These are phyloP conservation scores for Neofusicoccum cordaticola DNA, from an alignment of 2,329 filamentous ascomycete species.

Conservation along the genomic window DNA sequence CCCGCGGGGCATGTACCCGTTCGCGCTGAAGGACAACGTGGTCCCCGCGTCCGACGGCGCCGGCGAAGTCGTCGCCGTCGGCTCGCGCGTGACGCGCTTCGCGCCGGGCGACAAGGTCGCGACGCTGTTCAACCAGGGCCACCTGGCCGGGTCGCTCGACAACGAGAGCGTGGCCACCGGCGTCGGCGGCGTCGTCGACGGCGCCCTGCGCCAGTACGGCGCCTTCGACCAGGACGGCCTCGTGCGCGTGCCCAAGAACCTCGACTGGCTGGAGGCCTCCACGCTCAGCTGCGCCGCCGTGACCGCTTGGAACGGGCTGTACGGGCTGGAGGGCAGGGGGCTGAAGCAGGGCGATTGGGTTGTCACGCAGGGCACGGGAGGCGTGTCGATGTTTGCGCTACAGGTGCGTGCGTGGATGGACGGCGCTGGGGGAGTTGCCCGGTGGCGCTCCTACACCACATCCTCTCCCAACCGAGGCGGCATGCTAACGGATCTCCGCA, in stretches of 20 bases:
- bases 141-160: conserved; percentile 51
- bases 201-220: conserved; percentile 65
- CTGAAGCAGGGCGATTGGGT: conserved; percentile 47
- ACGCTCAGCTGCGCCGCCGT: conserved; percentile 47
- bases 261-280: conserved; percentile 47
- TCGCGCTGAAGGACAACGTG: conserved; percentile 39
- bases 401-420: conserved; percentile 44
- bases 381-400: conserved; percentile 65
- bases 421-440: background rate
- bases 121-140: conserved; percentile 62
- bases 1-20: conserved; percentile 36
- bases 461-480: background rate
- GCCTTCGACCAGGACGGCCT: conserved; percentile 67
- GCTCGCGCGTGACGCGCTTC: conserved; percentile 56
- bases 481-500: conserved; percentile 19
- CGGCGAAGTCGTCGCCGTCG: conserved; percentile 52
- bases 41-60: conserved; percentile 53
- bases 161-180: conserved; percentile 48
- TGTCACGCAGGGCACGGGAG: conserved; percentile 68
- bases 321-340: conserved; percentile 43
- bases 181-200: conserved; percentile 67
- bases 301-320: conserved; percentile 54
- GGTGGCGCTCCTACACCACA: background rate
- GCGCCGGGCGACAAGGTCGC: conserved; percentile 57
- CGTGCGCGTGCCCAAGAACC: conserved; percentile 59